Evolutionary conservation across 139 green algal genomes (phyloP), one percentile per base, ranked within the genome.

Genomic region (Chlamydomonas schloesseri): DNA sequence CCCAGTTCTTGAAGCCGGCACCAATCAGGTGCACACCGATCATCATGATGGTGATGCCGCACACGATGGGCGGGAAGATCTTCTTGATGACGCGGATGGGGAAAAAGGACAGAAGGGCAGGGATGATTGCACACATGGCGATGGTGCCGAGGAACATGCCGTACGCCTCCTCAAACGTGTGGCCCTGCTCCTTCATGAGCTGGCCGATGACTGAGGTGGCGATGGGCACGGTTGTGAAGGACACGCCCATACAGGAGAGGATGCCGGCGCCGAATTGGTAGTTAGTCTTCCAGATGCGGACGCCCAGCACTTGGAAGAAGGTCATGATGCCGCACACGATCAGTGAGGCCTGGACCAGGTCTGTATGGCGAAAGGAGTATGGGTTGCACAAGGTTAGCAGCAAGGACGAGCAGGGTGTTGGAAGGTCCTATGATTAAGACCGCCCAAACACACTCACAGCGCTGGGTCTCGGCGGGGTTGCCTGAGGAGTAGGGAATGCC

Each of bases 141-240:
- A 88, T 37, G 8, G 95, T 97, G 81, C 95, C 95, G 36, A 97
- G 84, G 77, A 97, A n/a, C n/a, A n/a, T n/a, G n/a, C n/a, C n/a
- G n/a, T n/a, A n/a, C n/a, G n/a, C n/a, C n/a, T n/a, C n/a, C 14
- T 88, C 71, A 46, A 89, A 95, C 2, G 78, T 88, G 20, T 89
- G 33, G 28, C 85, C 85, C 10, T 84, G 20, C 23, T 86, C 71
- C 37, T 80, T 77, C 67, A 90, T 84, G 2, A 86, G 82, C 31
- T 37, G 29, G 53, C 42, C 83, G 57, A 90, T 55, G 55, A 87
- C 58, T 4, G 55, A 34, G 46, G 89, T 84, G 55, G 71, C 87
- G 33, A 96, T 92, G 72, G 92, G 91, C 50, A 97, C 71, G 46
- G 92, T 93, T 2, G n/a, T n/a, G n/a, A n/a, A n/a, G n/a, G n/a